Conservation (phyloP, 768 basidiomycete species). For the Rubroboletus pulcherrimus region DNA sequence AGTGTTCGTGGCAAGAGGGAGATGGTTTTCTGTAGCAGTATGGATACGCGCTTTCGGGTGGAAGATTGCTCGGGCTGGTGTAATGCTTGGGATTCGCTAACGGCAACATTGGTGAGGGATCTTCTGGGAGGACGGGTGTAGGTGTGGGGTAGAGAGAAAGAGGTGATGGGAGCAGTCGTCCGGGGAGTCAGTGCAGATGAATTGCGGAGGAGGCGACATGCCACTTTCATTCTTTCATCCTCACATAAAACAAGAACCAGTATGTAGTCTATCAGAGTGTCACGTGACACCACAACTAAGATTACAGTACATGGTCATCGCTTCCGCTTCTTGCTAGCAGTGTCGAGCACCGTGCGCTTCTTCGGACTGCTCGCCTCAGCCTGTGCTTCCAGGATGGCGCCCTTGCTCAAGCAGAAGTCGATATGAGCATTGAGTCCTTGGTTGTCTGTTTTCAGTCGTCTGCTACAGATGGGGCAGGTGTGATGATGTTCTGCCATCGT, state of each 20-base stretch:
- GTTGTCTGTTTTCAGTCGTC: conserved; percentile 65
- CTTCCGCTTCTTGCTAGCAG: conserved; percentile 17
- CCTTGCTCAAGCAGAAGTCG: conserved; percentile 82
- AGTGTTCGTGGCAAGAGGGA: conserved; percentile 45
- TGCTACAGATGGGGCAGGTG: conserved; percentile 71
- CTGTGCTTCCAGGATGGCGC: conserved; percentile 72
- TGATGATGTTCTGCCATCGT: conserved; percentile 24
- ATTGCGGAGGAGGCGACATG: conserved; percentile 21
- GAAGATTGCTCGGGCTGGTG: neutral
- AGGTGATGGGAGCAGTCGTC: neutral
- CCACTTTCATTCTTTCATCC: conserved; percentile 21
- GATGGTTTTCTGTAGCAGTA: conserved; percentile 47
- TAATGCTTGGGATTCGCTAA: neutral
- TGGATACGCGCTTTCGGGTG: conserved; percentile 34
- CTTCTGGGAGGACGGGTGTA: neutral
- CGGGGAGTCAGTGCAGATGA: conserved; percentile 1
- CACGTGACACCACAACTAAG: conserved; percentile 16
- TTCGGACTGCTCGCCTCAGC: conserved; percentile 22
- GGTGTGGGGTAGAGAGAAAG: neutral
- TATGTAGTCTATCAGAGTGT: neutral
- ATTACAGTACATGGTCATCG: neutral
- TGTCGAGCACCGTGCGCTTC: conserved; percentile 5
- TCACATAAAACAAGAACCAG: neutral
- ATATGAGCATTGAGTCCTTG: conserved; percentile 80
- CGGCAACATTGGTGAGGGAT: neutral